Base-by-base conservation (phyloP, 768 basidiomycete species). In the Leccinellum albellum region DNA sequence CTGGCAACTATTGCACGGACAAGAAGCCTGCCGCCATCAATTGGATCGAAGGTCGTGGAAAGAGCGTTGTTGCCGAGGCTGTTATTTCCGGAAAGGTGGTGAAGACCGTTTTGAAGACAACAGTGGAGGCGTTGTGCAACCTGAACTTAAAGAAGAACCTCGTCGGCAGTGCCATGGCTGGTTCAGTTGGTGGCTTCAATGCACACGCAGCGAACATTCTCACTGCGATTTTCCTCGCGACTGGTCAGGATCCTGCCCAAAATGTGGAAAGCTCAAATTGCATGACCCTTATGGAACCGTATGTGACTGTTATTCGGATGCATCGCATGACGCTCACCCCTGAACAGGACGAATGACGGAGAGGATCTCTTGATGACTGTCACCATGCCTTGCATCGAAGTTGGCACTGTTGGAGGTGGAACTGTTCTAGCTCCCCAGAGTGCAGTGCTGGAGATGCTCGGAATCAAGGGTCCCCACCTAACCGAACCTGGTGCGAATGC, bases 11-110 rank as follows among this genome's bases (percentile, higher is more conserved):
- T 72, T 98, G 97, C 77, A 99, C 94, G 63, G 97, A 99, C 77
- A 99, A 99, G 87, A 99, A 99, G 77, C 91, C 97, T 0, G 92
- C 96, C 12, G 97, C 97, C 47, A 97, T 99, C 75, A 99, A 98
- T 76, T 99, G 97, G 97, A 98, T 98, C 60, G 96, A 98, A 75
- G 97, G 97, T 1, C 81, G 97, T 42, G 97, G 97, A 26, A 99
- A 99, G 88, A 91, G 90, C 54, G 89, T 99, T 20, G 95, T 98
- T 50, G 96, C 94, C 0, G 96, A 99, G 76, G 94, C 95, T 2
- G 81, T 98, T 48, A 76, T 99, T 32, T 91, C 96, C 0, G 95
- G 96, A 0, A 84, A 85, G 62, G 77, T 94, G 33, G 94, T 99
- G 56, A 87, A 86, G 81, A 81, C 75, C 35, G 94, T 99, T 63